Base-by-base conservation (phyloP, 768 basidiomycete genomes). In the Amanita molliuscula region DNA sequence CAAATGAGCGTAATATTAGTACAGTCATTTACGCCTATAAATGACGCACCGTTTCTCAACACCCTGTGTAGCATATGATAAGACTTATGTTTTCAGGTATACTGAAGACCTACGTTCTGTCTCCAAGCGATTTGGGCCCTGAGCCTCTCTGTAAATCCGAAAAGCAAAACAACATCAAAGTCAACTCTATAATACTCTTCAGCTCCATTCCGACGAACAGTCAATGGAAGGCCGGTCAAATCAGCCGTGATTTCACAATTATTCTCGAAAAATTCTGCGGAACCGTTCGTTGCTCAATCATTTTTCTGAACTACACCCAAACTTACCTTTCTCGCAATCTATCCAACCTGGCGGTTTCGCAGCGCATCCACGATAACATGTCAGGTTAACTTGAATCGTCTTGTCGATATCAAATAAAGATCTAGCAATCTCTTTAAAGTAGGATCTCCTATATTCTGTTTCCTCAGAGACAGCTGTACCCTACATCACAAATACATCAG, bases 81-180 rank as follows among this genome's bases (percentile, higher is more conserved):
- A 33, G 26, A 29, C 26, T 13, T 13, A 15, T 7, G 23, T 15
- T 41, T 4, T 4, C 11, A 20, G 11, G 7, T 6, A 37, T 35
- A 11, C 7, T 21, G 35, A 26, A 44, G 5, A 50, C 58, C 4
- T 50, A 70, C 69, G 36, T 66, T 53, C 44, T 76, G 71, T 37
- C 53, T 59, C 75, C 75, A 77, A 10, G 62, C 58, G 10, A 75
- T 64, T 36, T 73, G 69, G 0, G 74, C 73, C 50, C 72, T 66
- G 18, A 76, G 44, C 26, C n/a, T n/a, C 46, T 77, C 75, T 0
- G 74, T 73, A 34, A 67, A 42, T 0, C 76, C 76, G 36, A 73
- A 70, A 44, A 61, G 63, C 42, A 77, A 52, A 26, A 74, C 62
- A 29, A 77, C 59, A 10, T 68, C 65, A 41, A 67, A 73, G 6